Evolutionary conservation across 2,329 filamentous ascomycete species (phyloP), one percentile per base, ranked within the genome.

Genomic region (Alternaria gaisen): DNA sequence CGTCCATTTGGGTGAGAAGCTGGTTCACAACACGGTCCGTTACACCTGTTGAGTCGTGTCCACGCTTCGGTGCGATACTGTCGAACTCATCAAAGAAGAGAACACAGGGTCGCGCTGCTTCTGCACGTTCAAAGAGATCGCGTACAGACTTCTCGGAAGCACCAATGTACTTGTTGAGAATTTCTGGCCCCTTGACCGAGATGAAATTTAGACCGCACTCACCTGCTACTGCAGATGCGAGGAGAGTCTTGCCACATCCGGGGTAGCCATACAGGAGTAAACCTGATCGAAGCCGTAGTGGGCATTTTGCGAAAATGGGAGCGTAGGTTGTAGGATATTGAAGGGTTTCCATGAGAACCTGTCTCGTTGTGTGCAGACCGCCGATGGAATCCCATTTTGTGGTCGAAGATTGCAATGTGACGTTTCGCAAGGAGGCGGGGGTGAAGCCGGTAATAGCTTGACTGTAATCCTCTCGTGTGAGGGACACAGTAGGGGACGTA

Each of bases 21-120:
- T 99, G 96, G 77, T 99, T 99, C 70, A 99, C 95, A 0, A 99
- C 96, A 38, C 96, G 89, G 79, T 99, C 96, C 0, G 95, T 99
- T n/a, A 99, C 96, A 66, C 96, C 95, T 0, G 95, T 99, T 2
- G 91, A 95, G 77, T 99, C 96, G 76, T 99, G 95, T 0, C 95
- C 95, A 81, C 95, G 88, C 80, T 98, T 99, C 3, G 95, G 95
- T 0, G 96, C 96, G 65, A 99, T 98, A 40, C 92, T 94, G 81
- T 99, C 95, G 74, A 99, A 99, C 78, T 99, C 95, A 75, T 99
- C 95, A 75, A 99, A 99, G 84, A 99, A 99, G 9, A 99, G 84
- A 5, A 99, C 92, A 71, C 95, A 98, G 0, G 96, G 96, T 61
- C 91, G 89, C 5, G 95, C 95, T 3, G 95, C 94, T 74, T 90